Percentiles rank a stretch among this genome's conserved stretches.
These are phyloP conservation scores for Noccaea bulbosa DNA, from an alignment of 345 rosid genomes.

Conservation along the genomic window DNA sequence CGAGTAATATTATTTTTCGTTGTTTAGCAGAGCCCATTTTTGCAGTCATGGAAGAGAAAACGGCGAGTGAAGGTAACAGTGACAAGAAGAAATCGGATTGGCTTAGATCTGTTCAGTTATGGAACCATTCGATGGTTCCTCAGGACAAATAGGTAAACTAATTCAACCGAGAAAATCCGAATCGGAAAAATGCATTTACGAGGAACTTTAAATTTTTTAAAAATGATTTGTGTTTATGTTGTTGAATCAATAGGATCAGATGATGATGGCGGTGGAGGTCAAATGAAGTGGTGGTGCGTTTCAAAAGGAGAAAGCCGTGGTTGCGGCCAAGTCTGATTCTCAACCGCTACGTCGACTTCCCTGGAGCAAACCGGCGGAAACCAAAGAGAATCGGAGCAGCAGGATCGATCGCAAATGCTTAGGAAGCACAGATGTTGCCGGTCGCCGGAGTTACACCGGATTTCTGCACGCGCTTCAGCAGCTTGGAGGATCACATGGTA, in stretches of 20 bases:
- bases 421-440: conserved; percentile 89
- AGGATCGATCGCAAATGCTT: conserved; percentile 10
- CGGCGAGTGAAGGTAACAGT: conserved; percentile 8
- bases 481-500: conserved; percentile 87
- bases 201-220: background rate
- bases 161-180: conserved; percentile 21
- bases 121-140: conserved; percentile 83
- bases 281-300: conserved; percentile 76
- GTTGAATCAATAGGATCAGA: conserved; percentile 56
- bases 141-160: conserved; percentile 40
- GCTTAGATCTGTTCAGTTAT: conserved; percentile 97
- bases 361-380: conserved; percentile 37
- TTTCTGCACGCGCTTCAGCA: conserved; percentile 86
- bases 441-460: conserved; percentile 90
- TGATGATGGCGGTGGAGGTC: conserved; percentile 56
- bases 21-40: no score
- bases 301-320: conserved; percentile 54
- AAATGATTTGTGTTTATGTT: background rate
- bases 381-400: conserved; percentile 42
- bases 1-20: no score
- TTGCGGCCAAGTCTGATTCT: conserved; percentile 51
- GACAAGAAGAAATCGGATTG: conserved; percentile 77
- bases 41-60: background rate
- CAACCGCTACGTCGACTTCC: conserved; percentile 49
- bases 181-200: conserved; percentile 45